Evolutionary conservation across 768 basidiomycete genomes (phyloP), one percentile per base, ranked within the genome.

Genomic region (Lactarius vividus): DNA sequence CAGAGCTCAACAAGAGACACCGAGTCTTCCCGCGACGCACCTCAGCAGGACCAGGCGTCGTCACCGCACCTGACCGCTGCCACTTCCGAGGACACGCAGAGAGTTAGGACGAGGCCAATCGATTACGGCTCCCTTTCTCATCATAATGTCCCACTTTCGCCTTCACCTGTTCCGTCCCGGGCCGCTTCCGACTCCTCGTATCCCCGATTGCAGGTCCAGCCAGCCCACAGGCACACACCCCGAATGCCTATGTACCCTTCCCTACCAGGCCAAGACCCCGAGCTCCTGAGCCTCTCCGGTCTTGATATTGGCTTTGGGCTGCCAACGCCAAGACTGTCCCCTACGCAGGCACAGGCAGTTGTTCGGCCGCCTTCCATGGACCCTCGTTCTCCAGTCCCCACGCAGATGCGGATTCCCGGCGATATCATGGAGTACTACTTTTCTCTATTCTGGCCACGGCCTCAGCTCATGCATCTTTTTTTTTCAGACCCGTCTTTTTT

Each of bases 301-400:
- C 56, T 44, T 7, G 29, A 37, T 20, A 20, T 53, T 26, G 39
- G 42, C 15, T 55, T 66, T 26, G 61, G 61, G 39, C 15, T 62
- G 9, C 49, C 61, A 28, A 59, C 57, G 15, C 57, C 52, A 7
- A 49, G 10, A 2, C 15, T 52, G 16, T 63, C 66, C 16, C 62
- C 57, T 13, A 46, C 10, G 10, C 66, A 63, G 4, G 49, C 13
- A 13, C 57, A 57, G 23, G 39, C 33, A 16, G 4, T 53, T 33
- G 40, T 35, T 13, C 65, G 40, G 31, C 44, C 65, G 39, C 61
- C 56, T 16, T 54, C 26, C 23, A 28, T 35, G 28, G 65, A 66
- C 40, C 61, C 61, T n/a, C 65, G 61, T 31, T 66, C 65, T 11
- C 65, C 65, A 7, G 28, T 62, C 35, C 15, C 57, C 5, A 16